Conservation (phyloP, 2,329 filamentous ascomycete species). For the Microsporum audouinii region DNA sequence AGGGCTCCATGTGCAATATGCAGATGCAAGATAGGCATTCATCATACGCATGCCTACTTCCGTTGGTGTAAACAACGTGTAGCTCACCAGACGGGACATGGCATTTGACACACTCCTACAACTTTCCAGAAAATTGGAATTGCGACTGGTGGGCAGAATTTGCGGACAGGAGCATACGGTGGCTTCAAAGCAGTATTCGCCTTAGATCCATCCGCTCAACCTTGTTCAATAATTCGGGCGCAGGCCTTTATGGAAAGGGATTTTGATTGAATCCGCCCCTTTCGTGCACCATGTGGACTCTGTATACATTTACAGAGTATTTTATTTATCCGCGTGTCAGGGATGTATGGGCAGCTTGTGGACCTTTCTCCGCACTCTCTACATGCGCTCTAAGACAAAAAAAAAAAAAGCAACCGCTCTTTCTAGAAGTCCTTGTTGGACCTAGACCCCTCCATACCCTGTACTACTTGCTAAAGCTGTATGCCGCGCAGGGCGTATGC, state of each 20-base stretch:
- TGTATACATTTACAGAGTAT: neutral
- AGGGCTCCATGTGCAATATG: neutral
- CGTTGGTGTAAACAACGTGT: neutral
- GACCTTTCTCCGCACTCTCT: neutral
- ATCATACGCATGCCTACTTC: neutral
- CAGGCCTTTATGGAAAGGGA: neutral
- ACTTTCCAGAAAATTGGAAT: slow-evolving; percentile 1
- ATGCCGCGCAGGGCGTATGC: neutral
- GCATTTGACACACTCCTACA: neutral
- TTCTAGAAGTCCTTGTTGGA: neutral
- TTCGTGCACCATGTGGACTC: neutral
- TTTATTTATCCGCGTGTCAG: neutral
- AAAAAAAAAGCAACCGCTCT: neutral
- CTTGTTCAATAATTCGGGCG: neutral
- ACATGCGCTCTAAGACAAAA: neutral
- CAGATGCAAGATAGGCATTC: neutral
- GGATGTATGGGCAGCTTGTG: neutral
- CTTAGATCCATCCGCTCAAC: neutral
- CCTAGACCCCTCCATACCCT: neutral
- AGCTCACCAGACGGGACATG: neutral
- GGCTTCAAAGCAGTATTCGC: neutral
- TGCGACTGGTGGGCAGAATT: neutral
- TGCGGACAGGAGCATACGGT: neutral
- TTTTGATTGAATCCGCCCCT: neutral
- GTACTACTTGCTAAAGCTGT: neutral